A percentile compares a stretch with the other conserved stretches of the same genome.
These are phyloP conservation scores for Colletotrichum sp. DNA, from an alignment of 2,329 filamentous ascomycete genomes.

Conservation along the genomic window DNA sequence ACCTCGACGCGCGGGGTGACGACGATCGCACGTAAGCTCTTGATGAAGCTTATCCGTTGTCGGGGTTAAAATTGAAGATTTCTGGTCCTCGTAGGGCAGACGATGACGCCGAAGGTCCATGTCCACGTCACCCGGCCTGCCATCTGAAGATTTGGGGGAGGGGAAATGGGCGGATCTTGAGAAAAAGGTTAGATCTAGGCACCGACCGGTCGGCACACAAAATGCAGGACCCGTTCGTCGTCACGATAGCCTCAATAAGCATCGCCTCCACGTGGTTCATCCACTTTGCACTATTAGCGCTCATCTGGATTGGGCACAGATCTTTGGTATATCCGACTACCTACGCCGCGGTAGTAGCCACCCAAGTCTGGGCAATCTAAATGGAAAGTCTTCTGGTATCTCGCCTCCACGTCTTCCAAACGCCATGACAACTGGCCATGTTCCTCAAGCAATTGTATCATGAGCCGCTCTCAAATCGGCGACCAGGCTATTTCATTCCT, in stretches of 20 bases:
- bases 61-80: neutral
- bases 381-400: constrained; percentile 18
- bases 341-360: neutral
- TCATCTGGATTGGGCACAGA: neutral
- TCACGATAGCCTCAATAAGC: neutral
- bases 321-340: neutral
- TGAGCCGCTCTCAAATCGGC: neutral
- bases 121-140: neutral
- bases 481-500: neutral
- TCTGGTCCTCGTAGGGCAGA: neutral
- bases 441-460: constrained; percentile 3
- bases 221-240: neutral
- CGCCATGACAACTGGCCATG: constrained; percentile 4
- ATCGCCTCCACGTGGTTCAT: neutral
- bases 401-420: constrained; percentile 14
- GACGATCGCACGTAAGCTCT: constrained; percentile 19
- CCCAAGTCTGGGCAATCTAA: neutral
- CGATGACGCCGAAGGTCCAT: neutral
- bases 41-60: neutral
- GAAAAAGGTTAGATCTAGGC: neutral
- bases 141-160: neutral
- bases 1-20: neutral
- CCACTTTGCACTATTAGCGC: neutral
- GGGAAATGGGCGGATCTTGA: neutral
- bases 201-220: neutral